Percentiles rank a stretch among this genome's conserved stretches.
Evolutionary conservation across 2,329 filamentous ascomycete genomes (phyloP).

Genomic region (Cladosporium sp.): DNA sequence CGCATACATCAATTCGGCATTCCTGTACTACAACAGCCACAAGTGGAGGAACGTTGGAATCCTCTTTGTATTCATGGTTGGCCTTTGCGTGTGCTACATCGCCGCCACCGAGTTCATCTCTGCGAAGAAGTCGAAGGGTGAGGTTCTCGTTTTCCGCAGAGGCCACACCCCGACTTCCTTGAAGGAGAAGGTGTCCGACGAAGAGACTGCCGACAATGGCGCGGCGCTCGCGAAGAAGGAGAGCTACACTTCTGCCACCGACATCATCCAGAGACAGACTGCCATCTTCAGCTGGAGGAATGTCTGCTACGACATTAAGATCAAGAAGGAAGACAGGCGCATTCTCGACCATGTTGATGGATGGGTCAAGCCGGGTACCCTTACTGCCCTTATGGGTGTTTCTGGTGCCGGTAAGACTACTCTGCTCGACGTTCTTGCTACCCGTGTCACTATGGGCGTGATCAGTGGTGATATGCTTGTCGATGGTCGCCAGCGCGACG

Average conservation of each 20-base stretch:
- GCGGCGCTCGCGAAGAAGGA: constrained; percentile 30
- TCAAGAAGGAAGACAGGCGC: constrained; percentile 67
- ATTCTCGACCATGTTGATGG: constrained; percentile 83
- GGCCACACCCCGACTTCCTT: constrained; percentile 46
- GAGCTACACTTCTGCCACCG: constrained; percentile 32
- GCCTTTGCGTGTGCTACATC: constrained; percentile 38
- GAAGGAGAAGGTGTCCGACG: constrained; percentile 40
- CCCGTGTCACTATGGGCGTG: constrained; percentile 81
- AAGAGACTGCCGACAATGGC: constrained; percentile 34
- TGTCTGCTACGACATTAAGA: constrained; percentile 72
- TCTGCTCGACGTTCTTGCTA: constrained; percentile 76
- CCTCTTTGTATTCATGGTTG: constrained; percentile 40
- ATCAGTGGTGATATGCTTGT: constrained; percentile 84
- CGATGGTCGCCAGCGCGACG: constrained; percentile 65
- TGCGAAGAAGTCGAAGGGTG: constrained; percentile 47
- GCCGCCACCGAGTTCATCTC: constrained; percentile 41
- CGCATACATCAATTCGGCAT: constrained; percentile 29
- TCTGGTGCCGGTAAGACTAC: constrained; percentile 94
- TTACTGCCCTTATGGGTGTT: constrained; percentile 87
- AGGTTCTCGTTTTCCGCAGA: constrained; percentile 45
- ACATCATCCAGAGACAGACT: constrained; percentile 56
- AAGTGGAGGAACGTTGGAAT: constrained; percentile 46
- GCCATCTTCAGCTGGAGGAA: constrained; percentile 82
- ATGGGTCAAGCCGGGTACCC: constrained; percentile 86
- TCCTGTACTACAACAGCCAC: constrained; percentile 31